Base-by-base conservation (phyloP, 345 rosid species). In the Zanthoxylum bungeanum region DNA sequence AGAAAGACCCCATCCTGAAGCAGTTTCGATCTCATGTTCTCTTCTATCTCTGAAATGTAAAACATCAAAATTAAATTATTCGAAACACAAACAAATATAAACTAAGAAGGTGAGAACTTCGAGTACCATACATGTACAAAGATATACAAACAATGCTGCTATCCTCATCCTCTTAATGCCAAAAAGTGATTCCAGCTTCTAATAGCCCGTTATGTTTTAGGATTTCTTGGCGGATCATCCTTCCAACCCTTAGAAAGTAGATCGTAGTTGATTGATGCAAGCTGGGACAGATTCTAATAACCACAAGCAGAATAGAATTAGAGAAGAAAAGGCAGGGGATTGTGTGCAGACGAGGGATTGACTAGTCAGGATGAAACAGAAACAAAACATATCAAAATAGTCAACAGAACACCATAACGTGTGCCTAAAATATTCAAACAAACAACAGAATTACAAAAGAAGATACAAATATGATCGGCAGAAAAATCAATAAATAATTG, bases 221-320 rank as follows among this genome's bases (percentile, higher is more conserved):
- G 76, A 66, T 87, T 85, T 60, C 78, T 65, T 2, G 84, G 84
- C 47, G 80, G 85, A 52, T 89, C 95, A 39, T 96, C 99, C 85
- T 91, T 96, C 90, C 83, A 93, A 65, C 98, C 99, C 83, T 93
- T 93, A 2, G 99, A 91, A 60, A 96, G 90, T 80, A 96, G 90
- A 83, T 96, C 98, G 28, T 91, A 93, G 88, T 96, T 96, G 85
- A 96, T 96, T 14, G 97, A 96, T 64, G 98, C 99, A 33, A 93
- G 91, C 88, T 93, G 93, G 37, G 99, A 91, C 30, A 96, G 93
- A 79, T 96, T 96, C 99, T 96, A 79, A 78, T 60, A 72, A 74
- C 37, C 79, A 63, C 44, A 59, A 60, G 17, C 49, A 46, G 75
- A 64, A 5, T 33, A 22, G 8, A 58, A 68, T 27, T 64, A 57